Evolutionary conservation across 345 rosid genomes (phyloP).

Genomic region (Linum trigynum): DNA sequence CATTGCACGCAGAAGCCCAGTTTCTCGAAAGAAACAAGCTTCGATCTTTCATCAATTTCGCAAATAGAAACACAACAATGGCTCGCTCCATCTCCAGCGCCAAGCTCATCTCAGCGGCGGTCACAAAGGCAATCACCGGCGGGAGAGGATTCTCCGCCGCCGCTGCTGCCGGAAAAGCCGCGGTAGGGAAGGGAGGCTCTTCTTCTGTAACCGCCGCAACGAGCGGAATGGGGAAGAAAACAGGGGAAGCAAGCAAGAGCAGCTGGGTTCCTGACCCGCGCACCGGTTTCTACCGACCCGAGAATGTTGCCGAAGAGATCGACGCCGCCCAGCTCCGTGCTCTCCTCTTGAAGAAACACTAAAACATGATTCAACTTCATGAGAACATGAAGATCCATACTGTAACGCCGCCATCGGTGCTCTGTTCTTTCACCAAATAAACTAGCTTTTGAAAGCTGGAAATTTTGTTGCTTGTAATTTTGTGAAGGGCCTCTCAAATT

Average conservation of each 20-base stretch:
- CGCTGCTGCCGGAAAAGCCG: neutral
- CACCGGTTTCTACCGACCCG: conserved; percentile 1
- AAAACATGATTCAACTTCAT: neutral
- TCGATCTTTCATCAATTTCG: too few relatives aligned
- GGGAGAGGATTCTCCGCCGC: neutral
- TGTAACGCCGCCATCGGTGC: too few relatives aligned
- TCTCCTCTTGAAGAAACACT: conserved; percentile 1
- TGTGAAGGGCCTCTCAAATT: too few relatives aligned
- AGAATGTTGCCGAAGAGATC: conserved; percentile 2
- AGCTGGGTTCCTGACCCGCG: conserved; percentile 4
- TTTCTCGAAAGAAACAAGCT: too few relatives aligned
- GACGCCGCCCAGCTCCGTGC: conserved; percentile 2
- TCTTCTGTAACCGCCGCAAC: neutral
- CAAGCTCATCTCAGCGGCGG: neutral
- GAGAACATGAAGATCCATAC: too few relatives aligned
- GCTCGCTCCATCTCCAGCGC: neutral
- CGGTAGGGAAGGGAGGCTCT: neutral
- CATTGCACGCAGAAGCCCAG: too few relatives aligned
- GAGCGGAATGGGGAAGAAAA: neutral
- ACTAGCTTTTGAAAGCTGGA: too few relatives aligned
- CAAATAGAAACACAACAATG: neutral
- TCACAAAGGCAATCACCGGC: neutral
- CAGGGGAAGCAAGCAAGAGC: neutral
- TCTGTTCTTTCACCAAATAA: too few relatives aligned
- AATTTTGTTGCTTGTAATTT: too few relatives aligned